Evolutionary conservation across 106 monocot species (phyloP).

Genomic region (Dactylorhiza incarnata): DNA sequence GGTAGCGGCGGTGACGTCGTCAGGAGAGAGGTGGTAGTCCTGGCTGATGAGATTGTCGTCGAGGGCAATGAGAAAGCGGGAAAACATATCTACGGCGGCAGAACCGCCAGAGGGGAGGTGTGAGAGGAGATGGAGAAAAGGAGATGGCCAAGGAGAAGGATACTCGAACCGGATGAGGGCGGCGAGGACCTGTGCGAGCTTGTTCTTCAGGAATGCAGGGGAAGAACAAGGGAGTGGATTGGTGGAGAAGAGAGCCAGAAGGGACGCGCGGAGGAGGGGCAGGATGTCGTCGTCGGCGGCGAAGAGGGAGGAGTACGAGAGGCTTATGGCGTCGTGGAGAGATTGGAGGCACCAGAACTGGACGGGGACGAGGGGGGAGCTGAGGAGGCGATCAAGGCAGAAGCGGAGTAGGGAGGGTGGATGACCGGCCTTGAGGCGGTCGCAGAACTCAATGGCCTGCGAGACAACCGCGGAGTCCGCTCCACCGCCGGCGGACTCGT

Average conservation of each 20-base stretch:
- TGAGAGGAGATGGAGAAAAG: conserved; percentile 53
- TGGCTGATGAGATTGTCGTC: conserved; percentile 75
- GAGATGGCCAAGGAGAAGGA: conserved; percentile 42
- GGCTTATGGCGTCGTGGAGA: conserved; percentile 50
- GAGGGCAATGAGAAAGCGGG: conserved; percentile 40
- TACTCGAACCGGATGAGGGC: conserved; percentile 56
- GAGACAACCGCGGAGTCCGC: conserved; percentile 35
- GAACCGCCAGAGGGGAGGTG: conserved; percentile 20
- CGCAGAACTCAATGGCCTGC: conserved; percentile 58
- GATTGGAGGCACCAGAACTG: conserved; percentile 80
- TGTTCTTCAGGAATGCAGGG: conserved; percentile 75
- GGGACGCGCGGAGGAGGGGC: conserved; percentile 44
- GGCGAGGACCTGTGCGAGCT: conserved; percentile 68
- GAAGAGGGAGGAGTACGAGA: conserved; percentile 26
- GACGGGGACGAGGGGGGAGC: conserved; percentile 31
- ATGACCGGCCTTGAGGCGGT: conserved; percentile 18
- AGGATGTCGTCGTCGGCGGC: not conserved
- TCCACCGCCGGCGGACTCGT: conserved; percentile 30
- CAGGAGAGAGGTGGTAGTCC: conserved; percentile 67
- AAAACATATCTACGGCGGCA: conserved; percentile 47
- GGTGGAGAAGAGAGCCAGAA: conserved; percentile 36
- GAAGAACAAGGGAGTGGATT: conserved; percentile 15
- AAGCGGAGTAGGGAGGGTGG: conserved; percentile 48
- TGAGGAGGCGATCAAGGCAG: conserved; percentile 58
- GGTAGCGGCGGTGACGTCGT: conserved; percentile 36